A percentile compares a stretch with the other conserved stretches of the same genome.
Conservation (phyloP, 257 asterid genomes). For the Scutellaria minor region DNA sequence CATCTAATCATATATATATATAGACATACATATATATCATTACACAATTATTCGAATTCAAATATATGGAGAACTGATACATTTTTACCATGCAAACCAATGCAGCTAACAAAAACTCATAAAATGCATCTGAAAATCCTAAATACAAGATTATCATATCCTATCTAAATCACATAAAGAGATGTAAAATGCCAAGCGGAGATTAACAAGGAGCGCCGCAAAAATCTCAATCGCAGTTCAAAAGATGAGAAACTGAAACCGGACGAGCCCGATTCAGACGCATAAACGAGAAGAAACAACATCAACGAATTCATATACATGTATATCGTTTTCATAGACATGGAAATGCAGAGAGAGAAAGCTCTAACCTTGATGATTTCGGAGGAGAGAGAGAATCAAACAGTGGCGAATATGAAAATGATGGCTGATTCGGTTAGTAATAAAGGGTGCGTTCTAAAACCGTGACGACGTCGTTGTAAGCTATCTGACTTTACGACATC, state of each 20-base stretch:
- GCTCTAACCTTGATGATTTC: conserved; percentile 9
- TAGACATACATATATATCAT: too few species aligned
- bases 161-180: neutral
- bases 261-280: conserved; percentile 6
- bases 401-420: conserved; percentile 2
- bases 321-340: neutral
- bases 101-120: neutral
- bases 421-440: neutral
- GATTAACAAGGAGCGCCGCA: neutral
- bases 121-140: conserved; percentile 12
- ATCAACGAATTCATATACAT: neutral
- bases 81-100: conserved; percentile 1
- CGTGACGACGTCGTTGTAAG: neutral
- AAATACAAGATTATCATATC: neutral
- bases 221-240: conserved; percentile 7
- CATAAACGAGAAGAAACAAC: neutral
- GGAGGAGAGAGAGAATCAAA: conserved; percentile 2
- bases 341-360: conserved; percentile 20
- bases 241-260: conserved; percentile 7
- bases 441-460: neutral
- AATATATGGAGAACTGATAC: neutral
- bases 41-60: too few species aligned
- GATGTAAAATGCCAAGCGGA: neutral
- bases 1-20: neutral
- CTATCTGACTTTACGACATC: neutral